A percentile compares a stretch with the other conserved stretches of the same genome.
Conservation (phyloP, 345 rosid species). For the Limnanthes douglasii region DNA sequence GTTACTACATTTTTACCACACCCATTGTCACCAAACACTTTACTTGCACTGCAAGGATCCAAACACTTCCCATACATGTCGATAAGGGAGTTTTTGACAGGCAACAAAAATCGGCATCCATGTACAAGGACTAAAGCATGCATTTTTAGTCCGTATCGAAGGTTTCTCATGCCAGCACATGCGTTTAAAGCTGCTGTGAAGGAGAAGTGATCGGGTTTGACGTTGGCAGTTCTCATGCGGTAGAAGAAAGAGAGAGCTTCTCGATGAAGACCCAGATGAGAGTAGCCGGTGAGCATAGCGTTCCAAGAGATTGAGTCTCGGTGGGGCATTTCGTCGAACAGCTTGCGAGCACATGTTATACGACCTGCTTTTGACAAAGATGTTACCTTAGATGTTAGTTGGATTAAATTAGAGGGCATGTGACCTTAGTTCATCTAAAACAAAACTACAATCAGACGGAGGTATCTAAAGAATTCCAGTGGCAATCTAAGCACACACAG, state of each 20-base stretch:
- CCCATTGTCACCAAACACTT: constrained; percentile 39
- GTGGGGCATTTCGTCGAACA: constrained; percentile 56
- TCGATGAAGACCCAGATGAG: constrained; percentile 38
- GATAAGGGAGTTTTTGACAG: constrained; percentile 51
- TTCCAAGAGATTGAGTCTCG: constrained; percentile 61
- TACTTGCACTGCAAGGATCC: constrained; percentile 25
- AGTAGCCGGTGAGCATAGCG: constrained; percentile 52
- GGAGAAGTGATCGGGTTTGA: constrained; percentile 41
- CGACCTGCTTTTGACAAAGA: constrained; percentile 25
- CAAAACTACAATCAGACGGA: too few species aligned
- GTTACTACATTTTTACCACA: constrained; percentile 43
- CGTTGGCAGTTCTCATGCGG: constrained; percentile 21
- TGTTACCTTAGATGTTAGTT: constrained; percentile 32
- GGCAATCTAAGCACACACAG: too few species aligned
- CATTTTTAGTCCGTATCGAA: constrained; percentile 24
- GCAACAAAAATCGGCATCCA: constrained; percentile 26
- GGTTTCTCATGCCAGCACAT: constrained; percentile 27
- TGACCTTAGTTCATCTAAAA: too few species aligned
- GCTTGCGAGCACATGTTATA: constrained; percentile 30
- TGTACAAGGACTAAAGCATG: constrained; percentile 30
- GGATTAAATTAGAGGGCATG: constrained; percentile 18
- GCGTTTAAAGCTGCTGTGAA: constrained; percentile 46
- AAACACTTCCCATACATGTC: constrained; percentile 75
- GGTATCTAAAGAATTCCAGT: too few species aligned
- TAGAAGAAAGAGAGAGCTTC: constrained; percentile 34